Base-by-base conservation (phyloP, 345 rosid species). In the Brassica nigra region DNA sequence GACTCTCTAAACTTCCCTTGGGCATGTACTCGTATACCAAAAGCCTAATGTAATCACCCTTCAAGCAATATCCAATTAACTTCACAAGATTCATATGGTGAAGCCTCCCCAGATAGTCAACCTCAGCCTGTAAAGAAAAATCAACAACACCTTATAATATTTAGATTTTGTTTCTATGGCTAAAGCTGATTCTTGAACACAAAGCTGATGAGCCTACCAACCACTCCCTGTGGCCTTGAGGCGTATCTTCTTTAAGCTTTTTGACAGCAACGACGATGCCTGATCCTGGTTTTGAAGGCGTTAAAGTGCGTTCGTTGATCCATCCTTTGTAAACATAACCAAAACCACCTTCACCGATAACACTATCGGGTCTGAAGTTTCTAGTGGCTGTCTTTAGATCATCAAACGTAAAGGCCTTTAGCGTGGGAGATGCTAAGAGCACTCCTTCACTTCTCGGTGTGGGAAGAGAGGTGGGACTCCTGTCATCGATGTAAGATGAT, bases 221-320 rank as follows among this genome's bases (percentile, higher is more conserved):
- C 98, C 98, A 94, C 89, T 94, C 93, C 80, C 91, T 94, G 81
- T 94, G 97, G 52, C 98, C 98, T 80, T 94, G 97, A 77, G 85
- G 84, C 58, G 87, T 96, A 75, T 94, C 93, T 30, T 89, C 88
- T 76, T 92, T 92, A 67, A 94, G 94, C 84, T 85, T 92, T 88
- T 94, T 94, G 62, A 90, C 98, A 47, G 98, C 98, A 77, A 94
- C 91, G 36, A 92, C 93, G 90, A 92, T 84, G 71, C 97, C 94
- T 3, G 89, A 89, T 62, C 97, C 97, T 73, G 96, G 94, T 77
- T 66, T 94, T 54, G 59, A 15, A 15, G 59, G 59, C 59, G 23
- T 16, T 54, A 54, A 16, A 8, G 95, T 82, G 55, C 77, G 78
- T 62, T 89, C 92, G 59, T 54, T 54, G 7, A 54, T 54, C 59